Percentiles rank a stretch among this genome's conserved stretches.
These are phyloP conservation scores for Geotrichum histeridarum DNA, from an alignment of 1,139 yeast genomes.

Conservation along the genomic window DNA sequence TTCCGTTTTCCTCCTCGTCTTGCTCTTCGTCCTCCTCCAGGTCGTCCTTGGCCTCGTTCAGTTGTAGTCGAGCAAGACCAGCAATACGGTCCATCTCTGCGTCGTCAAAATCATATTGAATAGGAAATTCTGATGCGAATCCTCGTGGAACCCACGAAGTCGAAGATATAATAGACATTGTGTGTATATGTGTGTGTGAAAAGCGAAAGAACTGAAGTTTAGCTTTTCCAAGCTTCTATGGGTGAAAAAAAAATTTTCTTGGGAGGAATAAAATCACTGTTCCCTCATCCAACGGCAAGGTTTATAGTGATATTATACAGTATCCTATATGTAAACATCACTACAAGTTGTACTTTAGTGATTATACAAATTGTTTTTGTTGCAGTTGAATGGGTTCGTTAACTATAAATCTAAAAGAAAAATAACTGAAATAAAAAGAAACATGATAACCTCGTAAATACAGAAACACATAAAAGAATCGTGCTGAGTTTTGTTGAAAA, in stretches of 20 bases:
- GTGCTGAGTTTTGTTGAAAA: conserved; percentile 12
- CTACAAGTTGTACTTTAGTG: not conserved
- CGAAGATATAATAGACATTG: conserved; percentile 69
- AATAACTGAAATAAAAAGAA: not conserved
- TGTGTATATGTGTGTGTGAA: not conserved
- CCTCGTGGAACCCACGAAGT: conserved; percentile 97
- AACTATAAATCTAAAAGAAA: not conserved
- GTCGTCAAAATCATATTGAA: conserved; percentile 79
- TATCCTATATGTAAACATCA: not conserved
- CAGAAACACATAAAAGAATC: not conserved
- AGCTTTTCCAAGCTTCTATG: not conserved
- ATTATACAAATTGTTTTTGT: not conserved
- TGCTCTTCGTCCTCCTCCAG: conserved; percentile 43
- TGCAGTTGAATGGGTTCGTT: conserved; percentile 16
- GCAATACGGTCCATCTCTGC: conserved; percentile 89
- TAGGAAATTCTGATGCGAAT: conserved; percentile 87
- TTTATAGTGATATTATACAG: not conserved
- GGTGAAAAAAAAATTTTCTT: conserved; percentile 1
- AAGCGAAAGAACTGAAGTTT: not conserved
- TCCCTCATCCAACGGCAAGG: not conserved
- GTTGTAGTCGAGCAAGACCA: conserved; percentile 75
- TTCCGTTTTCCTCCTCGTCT: conserved; percentile 23
- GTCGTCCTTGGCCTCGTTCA: conserved; percentile 67
- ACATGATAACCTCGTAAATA: conserved; percentile 7
- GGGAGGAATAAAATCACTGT: not conserved